These are phyloP conservation scores for Umbelopsis sp. DNA, from an alignment of 192 early-diverging fungal genomes.

Conservation along the genomic window DNA sequence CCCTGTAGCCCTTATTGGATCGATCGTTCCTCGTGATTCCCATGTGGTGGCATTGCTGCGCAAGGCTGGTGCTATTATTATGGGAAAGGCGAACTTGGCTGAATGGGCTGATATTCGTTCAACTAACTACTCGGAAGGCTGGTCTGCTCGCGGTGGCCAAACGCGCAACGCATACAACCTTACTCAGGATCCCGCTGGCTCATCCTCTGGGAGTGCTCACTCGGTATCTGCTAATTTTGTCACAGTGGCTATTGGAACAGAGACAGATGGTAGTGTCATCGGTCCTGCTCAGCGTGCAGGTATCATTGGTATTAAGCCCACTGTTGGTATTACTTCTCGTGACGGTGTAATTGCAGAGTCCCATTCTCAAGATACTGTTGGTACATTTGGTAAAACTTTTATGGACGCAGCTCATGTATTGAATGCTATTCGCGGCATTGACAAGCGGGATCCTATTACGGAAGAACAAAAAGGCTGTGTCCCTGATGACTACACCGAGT, in stretches of 20 bases:
- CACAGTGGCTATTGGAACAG: constrained; percentile 49
- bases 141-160: constrained; percentile 43
- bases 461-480: background rate
- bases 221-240: constrained; percentile 24
- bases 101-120: constrained; percentile 38
- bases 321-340: constrained; percentile 56
- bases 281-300: constrained; percentile 58
- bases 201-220: constrained; percentile 24
- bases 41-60: constrained; percentile 25
- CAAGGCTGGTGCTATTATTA: constrained; percentile 31
- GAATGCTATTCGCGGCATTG: constrained; percentile 28
- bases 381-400: constrained; percentile 40
- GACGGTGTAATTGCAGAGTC: constrained; percentile 55
- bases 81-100: constrained; percentile 42
- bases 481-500: background rate
- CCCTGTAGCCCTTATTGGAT: constrained; percentile 25
- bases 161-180: constrained; percentile 22
- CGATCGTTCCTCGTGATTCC: constrained; percentile 29
- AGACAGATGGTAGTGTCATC: constrained; percentile 60
- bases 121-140: constrained; percentile 25
- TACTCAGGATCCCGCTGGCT: constrained; percentile 19
- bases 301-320: constrained; percentile 60
- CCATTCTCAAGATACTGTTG: constrained; percentile 55
- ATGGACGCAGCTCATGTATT: constrained; percentile 36
- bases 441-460: constrained; percentile 24